Base-by-base conservation (phyloP, 306 rosid species). In the Vicia faba region DNA sequence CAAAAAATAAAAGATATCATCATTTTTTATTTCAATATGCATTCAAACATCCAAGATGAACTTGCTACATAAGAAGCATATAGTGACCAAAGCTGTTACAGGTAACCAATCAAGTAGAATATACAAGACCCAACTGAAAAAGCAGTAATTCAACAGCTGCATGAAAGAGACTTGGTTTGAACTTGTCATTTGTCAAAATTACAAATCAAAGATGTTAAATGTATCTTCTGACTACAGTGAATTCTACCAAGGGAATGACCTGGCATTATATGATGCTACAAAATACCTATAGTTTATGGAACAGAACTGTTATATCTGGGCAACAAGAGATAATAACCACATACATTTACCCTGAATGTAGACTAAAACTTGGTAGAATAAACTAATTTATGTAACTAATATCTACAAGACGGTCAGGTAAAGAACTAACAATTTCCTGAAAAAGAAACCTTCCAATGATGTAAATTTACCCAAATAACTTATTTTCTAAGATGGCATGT, bases 91-190 rank as follows among this genome's bases (percentile, higher is more conserved):
- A 73, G 66, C 64, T 64, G 19, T 60, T 45, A 72, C 14, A 16
- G 18, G 33, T 57, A 55, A 29, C 72, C 44, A 25, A 50, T 68
- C 67, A 73, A 70, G 67, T 51, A 62, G 50, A 67, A 72, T 50
- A 61, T 38, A 67, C 56, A 18, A 56, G 14, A 40, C 12, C 68
- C 61, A 49, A 28, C 46, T 31, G 65, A 19, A 49, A 67, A 18
- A 23, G 26, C 46, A 39, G 57, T 54, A 62, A 46, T 64, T 40
- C 28, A 56, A 64, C 19, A 63, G 41, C 45, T 12, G 61, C 33
- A 19, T 38, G 46, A 61, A 28, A 8, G 16, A 29, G 61, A 26
- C 64, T 51, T 65, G 14, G 48, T 50, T 60, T 60, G n/a, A 35
- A 25, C 39, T 62, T 53, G 41, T 70, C 56, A 55, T 54, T 35